These are phyloP conservation scores for Grigorovia humatica DNA, from an alignment of 805 yeast species.

Conservation along the genomic window DNA sequence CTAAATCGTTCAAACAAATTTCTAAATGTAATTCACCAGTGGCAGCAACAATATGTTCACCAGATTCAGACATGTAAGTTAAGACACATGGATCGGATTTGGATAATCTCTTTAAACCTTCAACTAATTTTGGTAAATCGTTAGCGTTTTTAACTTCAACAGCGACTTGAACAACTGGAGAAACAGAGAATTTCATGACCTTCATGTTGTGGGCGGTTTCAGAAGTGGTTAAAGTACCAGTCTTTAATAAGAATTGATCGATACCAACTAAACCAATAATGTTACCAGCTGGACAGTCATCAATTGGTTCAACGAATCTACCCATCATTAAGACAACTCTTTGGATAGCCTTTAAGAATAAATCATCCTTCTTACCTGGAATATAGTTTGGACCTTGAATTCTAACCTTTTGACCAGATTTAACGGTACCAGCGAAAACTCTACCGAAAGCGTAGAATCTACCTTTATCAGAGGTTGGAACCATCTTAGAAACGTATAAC, in stretches of 20 bases:
- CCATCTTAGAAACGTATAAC: slow-evolving; percentile 99
- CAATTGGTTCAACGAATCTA: slow-evolving; percentile 94
- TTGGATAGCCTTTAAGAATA: slow-evolving; percentile 94
- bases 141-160: slow-evolving; percentile 99
- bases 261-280: slow-evolving; percentile 99
- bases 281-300: slow-evolving; percentile 99
- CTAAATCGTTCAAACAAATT: slow-evolving; percentile 91
- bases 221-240: slow-evolving; percentile 96
- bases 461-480: slow-evolving; percentile 99
- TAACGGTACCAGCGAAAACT: slow-evolving; percentile 99
- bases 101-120: slow-evolving; percentile 99
- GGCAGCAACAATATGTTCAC: slow-evolving; percentile 99
- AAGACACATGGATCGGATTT: slow-evolving; percentile 99
- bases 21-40: slow-evolving; percentile 99
- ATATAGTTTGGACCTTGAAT: slow-evolving; percentile 99
- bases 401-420: slow-evolving; percentile 98
- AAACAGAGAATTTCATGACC: slow-evolving; percentile 99
- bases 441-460: slow-evolving; percentile 99
- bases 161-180: slow-evolving; percentile 99
- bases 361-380: slow-evolving; percentile 97
- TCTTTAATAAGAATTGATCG: slow-evolving; percentile 98
- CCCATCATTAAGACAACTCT: slow-evolving; percentile 99
- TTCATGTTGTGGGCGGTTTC: slow-evolving; percentile 98
- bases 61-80: slow-evolving; percentile 77
- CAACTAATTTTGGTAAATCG: slow-evolving; percentile 98